phyloP scores from a whole-genome alignment of 306 rosid species.

The Rosa persica region DNA sequence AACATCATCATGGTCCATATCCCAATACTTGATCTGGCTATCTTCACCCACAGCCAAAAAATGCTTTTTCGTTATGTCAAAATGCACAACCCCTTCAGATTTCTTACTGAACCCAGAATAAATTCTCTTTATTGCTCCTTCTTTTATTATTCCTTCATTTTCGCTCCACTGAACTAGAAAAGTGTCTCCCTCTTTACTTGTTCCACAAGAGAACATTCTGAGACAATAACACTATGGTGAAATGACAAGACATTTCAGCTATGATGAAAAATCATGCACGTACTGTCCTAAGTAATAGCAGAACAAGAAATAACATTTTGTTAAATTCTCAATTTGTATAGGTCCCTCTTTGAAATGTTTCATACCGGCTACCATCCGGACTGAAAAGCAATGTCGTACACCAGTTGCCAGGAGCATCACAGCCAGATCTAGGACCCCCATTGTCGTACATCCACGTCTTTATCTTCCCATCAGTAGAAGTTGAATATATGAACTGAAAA shows the following conservation, averaged over 20 bases:
- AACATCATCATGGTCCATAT: conserved; percentile 61
- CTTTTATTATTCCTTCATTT: conserved; percentile 31
- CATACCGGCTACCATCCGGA: conserved; percentile 85
- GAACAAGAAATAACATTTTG: neutral
- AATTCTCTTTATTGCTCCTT: conserved; percentile 73
- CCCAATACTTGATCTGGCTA: conserved; percentile 82
- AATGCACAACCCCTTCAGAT: conserved; percentile 74
- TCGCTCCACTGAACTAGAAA: conserved; percentile 88
- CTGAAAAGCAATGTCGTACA: conserved; percentile 84
- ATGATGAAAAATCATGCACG: neutral
- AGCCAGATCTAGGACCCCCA: conserved; percentile 82
- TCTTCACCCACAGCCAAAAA: conserved; percentile 93
- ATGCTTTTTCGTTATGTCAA: conserved; percentile 77
- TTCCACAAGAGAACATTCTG: conserved; percentile 93
- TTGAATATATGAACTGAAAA: conserved; percentile 84
- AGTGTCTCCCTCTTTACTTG: conserved; percentile 87
- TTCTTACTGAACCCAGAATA: conserved; percentile 79
- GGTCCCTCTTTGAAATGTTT: conserved; percentile 1
- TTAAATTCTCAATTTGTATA: neutral
- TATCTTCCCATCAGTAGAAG: conserved; percentile 86
- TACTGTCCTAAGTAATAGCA: neutral
- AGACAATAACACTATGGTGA: neutral
- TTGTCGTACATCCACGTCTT: conserved; percentile 88
- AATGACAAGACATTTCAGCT: neutral
- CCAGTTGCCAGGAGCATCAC: conserved; percentile 88